Conservation (phyloP, 768 basidiomycete species). For the Trametes gibbosa region DNA sequence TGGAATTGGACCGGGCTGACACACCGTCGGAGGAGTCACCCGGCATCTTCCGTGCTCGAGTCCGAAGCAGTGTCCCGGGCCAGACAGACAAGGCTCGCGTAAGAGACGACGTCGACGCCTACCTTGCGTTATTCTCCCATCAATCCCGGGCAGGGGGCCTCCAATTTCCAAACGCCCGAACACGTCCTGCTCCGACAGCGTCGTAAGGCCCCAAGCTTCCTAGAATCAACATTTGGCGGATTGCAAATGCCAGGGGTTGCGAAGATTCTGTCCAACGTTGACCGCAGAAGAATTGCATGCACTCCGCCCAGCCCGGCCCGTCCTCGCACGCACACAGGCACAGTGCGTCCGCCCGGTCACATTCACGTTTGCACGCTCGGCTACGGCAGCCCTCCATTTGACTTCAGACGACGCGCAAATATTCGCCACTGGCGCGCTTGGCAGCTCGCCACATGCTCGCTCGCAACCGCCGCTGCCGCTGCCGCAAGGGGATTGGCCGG, state of each 20-base stretch:
- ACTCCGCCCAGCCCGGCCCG: neutral
- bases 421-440: neutral
- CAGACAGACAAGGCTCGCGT: neutral
- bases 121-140: neutral
- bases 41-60: constrained; percentile 1
- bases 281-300: neutral
- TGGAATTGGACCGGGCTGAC: neutral
- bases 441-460: neutral
- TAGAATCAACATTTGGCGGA: too few species aligned
- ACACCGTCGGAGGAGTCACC: constrained; percentile 1
- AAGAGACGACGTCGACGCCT: neutral
- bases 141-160: neutral
- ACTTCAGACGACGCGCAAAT: neutral
- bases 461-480: neutral
- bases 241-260: too few species aligned
- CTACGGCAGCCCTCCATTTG: neutral
- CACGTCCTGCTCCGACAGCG: constrained; percentile 9
- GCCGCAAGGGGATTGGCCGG: neutral
- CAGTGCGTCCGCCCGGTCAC: neutral
- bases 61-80: constrained; percentile 13
- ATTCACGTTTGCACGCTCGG: neutral
- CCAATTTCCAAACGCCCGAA: neutral
- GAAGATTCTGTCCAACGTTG: neutral
- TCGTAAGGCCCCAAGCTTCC: constrained; percentile 5
- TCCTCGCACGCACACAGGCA: neutral